Evolutionary conservation across 192 early-diverging fungal genomes (phyloP), one percentile per base, ranked within the genome.

Genomic region (Chytriomyces sp.): DNA sequence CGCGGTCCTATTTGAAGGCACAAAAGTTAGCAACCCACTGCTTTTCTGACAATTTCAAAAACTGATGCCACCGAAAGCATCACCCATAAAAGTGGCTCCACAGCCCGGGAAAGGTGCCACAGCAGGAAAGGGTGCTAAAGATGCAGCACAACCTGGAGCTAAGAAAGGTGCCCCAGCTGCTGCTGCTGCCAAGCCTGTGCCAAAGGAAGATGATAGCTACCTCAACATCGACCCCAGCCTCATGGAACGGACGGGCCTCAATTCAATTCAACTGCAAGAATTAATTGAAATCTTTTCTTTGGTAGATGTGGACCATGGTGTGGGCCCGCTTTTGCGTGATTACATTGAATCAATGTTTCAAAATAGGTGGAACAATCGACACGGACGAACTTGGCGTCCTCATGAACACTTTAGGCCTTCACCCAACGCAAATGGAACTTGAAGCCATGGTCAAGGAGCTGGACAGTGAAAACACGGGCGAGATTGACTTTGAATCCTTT

Each of bases 401-500:
- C 68, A 87, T 87, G 85, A 78, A 76, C 49, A 87, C 85, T 8
- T 55, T 87, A 2, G 85, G 83, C 0, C 72, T 85, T 59, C 39
- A 77, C 32, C 79, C 80, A 4, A 75, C 76, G 3, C 69, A 83
- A 59, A 81, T 82, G 36, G 85, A 87, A 58, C 49, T 87, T 59
- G 80, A 83, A 26, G 70, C 75, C 4, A 83, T 87, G 75, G 78
- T 87, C 41, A 80, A 83, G 49, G 85, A 87, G 65, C 81, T 87
- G 65, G 85, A 83, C 54, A 44, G 39, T 19, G 75, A 75, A 12
- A 79, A 80, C 17, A 85, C 64, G 10, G 85, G 82, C 26, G 85
- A 87, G 60, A 87, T 87, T 60, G 85, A 87, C 69, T 85, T 87
- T 69, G 83, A 87, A 62, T 75, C 85, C 1, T 87, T 87, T 66